Evolutionary conservation across 2,329 filamentous ascomycete species (phyloP), one percentile per base, ranked within the genome.

Genomic region (Drechslerella coelobrocha): DNA sequence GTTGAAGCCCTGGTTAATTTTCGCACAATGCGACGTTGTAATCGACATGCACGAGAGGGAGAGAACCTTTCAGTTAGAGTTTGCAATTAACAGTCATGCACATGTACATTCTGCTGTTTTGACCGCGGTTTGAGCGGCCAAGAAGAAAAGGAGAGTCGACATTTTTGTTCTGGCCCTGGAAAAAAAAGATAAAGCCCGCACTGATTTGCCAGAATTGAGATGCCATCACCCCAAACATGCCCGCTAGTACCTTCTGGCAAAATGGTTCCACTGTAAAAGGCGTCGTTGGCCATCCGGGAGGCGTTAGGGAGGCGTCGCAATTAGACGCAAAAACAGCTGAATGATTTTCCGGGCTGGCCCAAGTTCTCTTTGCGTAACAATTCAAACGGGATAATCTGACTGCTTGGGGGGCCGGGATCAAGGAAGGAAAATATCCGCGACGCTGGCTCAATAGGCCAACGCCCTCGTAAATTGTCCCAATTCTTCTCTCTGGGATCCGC

Each of bases 311-410:
- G 52, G 51, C 10, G 34, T 47, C 24, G 51, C 51, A 63, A 63
- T 56, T 63, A 63, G 61, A 45, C 61, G 54, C 52, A 63, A 57
- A 23, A 41, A n/a, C n/a, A n/a, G n/a, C n/a, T n/a, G n/a, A n/a
- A n/a, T n/a, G n/a, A n/a, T 60, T 52, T 8, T 47, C 54, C 56
- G 53, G 60, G 45, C 53, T 24, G 51, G 17, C 26, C 53, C 48
- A 39, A 55, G 55, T 68, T 55, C 39, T 43, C 27, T 37, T 45
- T 29, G 8, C 60, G 55, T 48, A 68, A 23, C 57, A 37, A 50
- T 50, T 19, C 10, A 17, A 45, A 4, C 14, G 10, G n/a, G 41
- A 45, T 10, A 45, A 45, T 21, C 17, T 19, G 4, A 23, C 10
- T 23, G 6, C 41, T 21, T n/a, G 29, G 12, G 34, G 34, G 12